A percentile compares a stretch with the other conserved stretches of the same genome.
phyloP scores from a whole-genome alignment of 331 rosid genomes.

The Telfairia occidentalis region DNA sequence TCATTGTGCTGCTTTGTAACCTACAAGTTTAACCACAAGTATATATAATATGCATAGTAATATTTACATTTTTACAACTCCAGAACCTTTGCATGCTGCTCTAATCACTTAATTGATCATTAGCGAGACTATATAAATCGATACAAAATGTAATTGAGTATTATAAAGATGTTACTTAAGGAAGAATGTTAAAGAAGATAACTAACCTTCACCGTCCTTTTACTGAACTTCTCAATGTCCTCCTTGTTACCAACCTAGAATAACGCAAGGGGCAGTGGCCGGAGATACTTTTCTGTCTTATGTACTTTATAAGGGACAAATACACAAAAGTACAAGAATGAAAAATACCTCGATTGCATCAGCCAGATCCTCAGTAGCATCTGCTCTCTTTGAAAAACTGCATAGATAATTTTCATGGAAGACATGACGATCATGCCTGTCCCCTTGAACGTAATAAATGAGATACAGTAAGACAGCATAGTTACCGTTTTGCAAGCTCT shows the following conservation, averaged over 20 bases:
- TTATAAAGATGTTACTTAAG: background rate
- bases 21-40: conserved; percentile 29
- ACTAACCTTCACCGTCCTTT: conserved; percentile 87
- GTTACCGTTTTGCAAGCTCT: conserved; percentile 92
- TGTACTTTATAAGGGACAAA: background rate
- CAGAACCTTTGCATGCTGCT: background rate
- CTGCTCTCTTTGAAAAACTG: conserved; percentile 73
- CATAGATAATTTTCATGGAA: conserved; percentile 16
- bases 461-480: background rate
- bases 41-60: conserved; percentile 14
- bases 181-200: conserved; percentile 8
- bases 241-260: conserved; percentile 66
- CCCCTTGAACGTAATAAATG: background rate
- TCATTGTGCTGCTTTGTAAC: conserved; percentile 96
- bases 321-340: conserved; percentile 3
- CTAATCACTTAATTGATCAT: background rate
- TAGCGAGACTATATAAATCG: background rate
- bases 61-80: background rate
- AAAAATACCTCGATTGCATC: conserved; percentile 55
- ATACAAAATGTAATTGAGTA: background rate
- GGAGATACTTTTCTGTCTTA: background rate
- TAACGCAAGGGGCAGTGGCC: conserved; percentile 17
- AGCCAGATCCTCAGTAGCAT: conserved; percentile 63
- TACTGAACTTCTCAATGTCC: conserved; percentile 88
- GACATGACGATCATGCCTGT: background rate